phyloP scores from a whole-genome alignment of 2,329 filamentous ascomycete genomes.

The Septoria petroselini region DNA sequence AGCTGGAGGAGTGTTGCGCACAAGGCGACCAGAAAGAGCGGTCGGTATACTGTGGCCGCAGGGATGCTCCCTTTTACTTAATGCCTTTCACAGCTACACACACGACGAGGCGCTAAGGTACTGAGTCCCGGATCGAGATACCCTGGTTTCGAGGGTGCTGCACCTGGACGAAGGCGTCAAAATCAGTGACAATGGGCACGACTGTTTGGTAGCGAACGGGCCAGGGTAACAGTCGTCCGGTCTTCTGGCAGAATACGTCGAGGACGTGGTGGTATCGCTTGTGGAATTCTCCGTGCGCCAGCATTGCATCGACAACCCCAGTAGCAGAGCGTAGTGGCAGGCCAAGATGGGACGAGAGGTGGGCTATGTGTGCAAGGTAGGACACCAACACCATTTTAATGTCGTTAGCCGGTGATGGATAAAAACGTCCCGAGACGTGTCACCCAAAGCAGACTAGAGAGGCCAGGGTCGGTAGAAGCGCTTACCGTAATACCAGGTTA shows the following conservation, averaged over 20 bases:
- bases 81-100: constrained; percentile 20
- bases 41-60: constrained; percentile 22
- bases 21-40: constrained; percentile 23
- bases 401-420: constrained; percentile 17
- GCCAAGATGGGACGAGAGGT: constrained; percentile 12
- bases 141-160: constrained; percentile 26
- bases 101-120: constrained; percentile 27
- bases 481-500: constrained; percentile 27
- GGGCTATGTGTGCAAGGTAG: constrained; percentile 21
- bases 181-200: constrained; percentile 20
- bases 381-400: constrained; percentile 19
- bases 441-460: constrained; percentile 16
- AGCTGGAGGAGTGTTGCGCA: constrained; percentile 21
- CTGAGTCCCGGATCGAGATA: constrained; percentile 24
- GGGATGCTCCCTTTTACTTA: constrained; percentile 22
- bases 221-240: constrained; percentile 21
- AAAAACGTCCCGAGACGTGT: constrained; percentile 16
- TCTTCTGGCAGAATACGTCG: constrained; percentile 16
- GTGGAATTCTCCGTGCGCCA: constrained; percentile 22
- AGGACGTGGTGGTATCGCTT: constrained; percentile 15
- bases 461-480: constrained; percentile 17
- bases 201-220: constrained; percentile 25
- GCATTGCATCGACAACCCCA: constrained; percentile 9
- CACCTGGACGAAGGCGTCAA: constrained; percentile 27
- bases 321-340: constrained; percentile 12